Conservation (phyloP, 2,329 filamentous ascomycete species). For the Monilinia aucupariae region DNA sequence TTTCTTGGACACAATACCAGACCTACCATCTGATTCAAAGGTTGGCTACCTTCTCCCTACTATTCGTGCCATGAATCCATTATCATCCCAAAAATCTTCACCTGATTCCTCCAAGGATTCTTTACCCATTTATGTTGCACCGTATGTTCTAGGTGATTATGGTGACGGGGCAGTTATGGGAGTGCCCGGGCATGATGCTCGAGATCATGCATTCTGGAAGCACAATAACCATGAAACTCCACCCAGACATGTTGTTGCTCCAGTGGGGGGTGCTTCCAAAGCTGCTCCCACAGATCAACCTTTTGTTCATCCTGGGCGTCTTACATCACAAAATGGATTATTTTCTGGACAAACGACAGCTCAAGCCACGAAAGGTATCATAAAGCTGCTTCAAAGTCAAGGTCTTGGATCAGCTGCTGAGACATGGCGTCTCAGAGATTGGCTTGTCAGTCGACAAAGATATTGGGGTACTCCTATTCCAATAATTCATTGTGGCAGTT, state of each 20-base stretch:
- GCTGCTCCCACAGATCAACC: conserved; percentile 46
- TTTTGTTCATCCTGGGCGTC: conserved; percentile 59
- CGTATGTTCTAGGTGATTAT: conserved; percentile 81
- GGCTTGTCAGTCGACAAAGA: conserved; percentile 85
- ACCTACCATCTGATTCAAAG: conserved; percentile 51
- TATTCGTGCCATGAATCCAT: conserved; percentile 59
- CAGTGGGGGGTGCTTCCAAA: conserved; percentile 43
- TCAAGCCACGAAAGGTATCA: conserved; percentile 56
- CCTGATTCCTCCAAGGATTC: conserved; percentile 49
- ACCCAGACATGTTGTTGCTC: conserved; percentile 55
- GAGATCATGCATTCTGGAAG: conserved; percentile 77
- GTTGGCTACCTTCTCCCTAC: conserved; percentile 62
- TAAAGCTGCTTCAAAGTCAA: conserved; percentile 48
- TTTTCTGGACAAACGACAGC: conserved; percentile 60
- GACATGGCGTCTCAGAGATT: conserved; percentile 79
- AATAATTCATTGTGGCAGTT: conserved; percentile 73
- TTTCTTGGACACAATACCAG: conserved; percentile 61
- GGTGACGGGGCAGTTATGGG: conserved; percentile 89
- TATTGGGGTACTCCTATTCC: conserved; percentile 92
- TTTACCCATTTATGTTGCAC: conserved; percentile 73
- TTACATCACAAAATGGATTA: conserved; percentile 60
- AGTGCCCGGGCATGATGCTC: conserved; percentile 75
- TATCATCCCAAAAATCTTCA: conserved; percentile 50
- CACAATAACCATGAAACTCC: conserved; percentile 57
- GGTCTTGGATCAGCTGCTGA: conserved; percentile 58